phyloP scores from a whole-genome alignment of 495 filamentous ascomycete species.

The Penicillium simplicissimum region DNA sequence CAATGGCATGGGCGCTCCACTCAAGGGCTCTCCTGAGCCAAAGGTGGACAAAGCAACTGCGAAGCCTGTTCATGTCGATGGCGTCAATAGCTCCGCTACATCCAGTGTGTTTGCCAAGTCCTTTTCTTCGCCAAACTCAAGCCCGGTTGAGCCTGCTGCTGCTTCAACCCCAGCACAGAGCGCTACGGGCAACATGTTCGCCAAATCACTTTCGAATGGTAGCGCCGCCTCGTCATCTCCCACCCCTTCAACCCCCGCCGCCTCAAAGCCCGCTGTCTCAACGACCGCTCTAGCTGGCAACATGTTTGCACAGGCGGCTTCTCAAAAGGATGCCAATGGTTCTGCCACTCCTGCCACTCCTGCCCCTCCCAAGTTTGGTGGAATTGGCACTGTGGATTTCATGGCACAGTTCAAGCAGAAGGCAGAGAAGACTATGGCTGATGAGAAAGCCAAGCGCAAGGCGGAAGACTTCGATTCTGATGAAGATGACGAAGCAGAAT shows the following conservation, averaged over 20 bases:
- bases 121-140: slow-evolving; percentile 37
- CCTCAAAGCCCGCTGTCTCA: slow-evolving; percentile 11
- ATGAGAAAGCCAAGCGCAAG: slow-evolving; percentile 54
- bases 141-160: slow-evolving; percentile 8
- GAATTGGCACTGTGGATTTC: slow-evolving; percentile 31
- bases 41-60: not conserved
- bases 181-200: slow-evolving; percentile 24
- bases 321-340: not conserved
- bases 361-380: slow-evolving; percentile 37
- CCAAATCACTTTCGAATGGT: not conserved
- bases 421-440: slow-evolving; percentile 34
- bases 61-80: not conserved
- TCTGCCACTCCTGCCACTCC: slow-evolving; percentile 12
- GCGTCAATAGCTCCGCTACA: slow-evolving; percentile 35
- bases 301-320: slow-evolving; percentile 16
- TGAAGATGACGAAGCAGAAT: slow-evolving; percentile 53
- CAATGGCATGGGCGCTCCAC: slow-evolving; percentile 34
- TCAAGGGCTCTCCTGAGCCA: slow-evolving; percentile 11
- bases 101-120: slow-evolving; percentile 46
- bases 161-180: slow-evolving; percentile 5
- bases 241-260: not conserved
- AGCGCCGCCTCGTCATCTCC: not conserved
- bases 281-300: slow-evolving; percentile 16
- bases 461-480: slow-evolving; percentile 58
- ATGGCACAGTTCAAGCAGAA: slow-evolving; percentile 41